Percentiles rank a stretch among this genome's conserved stretches.
These are phyloP conservation scores for Isatis lusitanica DNA, from an alignment of 441 rosid species.

Conservation along the genomic window DNA sequence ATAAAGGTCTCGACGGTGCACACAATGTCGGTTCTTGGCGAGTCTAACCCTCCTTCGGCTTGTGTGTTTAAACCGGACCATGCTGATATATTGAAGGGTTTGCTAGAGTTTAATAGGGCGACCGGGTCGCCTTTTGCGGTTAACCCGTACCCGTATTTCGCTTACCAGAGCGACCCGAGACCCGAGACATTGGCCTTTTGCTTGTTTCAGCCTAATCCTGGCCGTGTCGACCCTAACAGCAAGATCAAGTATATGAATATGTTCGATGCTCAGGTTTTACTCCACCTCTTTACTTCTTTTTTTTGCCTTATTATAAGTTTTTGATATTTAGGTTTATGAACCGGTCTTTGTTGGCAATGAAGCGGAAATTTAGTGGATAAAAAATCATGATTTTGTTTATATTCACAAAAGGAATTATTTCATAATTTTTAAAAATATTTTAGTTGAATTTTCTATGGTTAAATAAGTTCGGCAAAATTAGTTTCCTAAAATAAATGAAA, in stretches of 20 bases:
- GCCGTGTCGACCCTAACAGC: constrained; percentile 66
- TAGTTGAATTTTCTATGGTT: too few species aligned
- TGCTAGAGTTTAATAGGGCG: constrained; percentile 60
- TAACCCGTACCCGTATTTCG: constrained; percentile 89
- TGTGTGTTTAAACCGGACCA: constrained; percentile 55
- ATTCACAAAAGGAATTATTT: too few species aligned
- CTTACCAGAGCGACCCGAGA: constrained; percentile 72
- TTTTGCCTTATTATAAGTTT: too few species aligned
- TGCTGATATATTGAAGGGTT: constrained; percentile 61
- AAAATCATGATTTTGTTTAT: too few species aligned
- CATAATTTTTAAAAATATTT: too few species aligned
- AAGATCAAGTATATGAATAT: constrained; percentile 87
- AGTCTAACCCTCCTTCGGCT: constrained; percentile 80
- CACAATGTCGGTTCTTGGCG: constrained; percentile 65
- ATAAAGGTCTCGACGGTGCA: constrained; percentile 86
- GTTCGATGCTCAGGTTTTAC: constrained; percentile 88
- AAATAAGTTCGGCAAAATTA: too few species aligned
- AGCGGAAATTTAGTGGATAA: too few species aligned
- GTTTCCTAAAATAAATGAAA: too few species aligned
- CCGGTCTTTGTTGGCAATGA: too few species aligned
- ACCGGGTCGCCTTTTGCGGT: constrained; percentile 79
- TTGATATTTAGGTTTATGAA: too few species aligned
- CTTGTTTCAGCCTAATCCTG: constrained; percentile 74
- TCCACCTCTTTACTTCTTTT: neutral
- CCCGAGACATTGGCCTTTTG: constrained; percentile 82